A percentile compares a stretch with the other conserved stretches of the same genome.
phyloP scores from a whole-genome alignment of 768 basidiomycete species.

The Phanerochaete sordida region DNA sequence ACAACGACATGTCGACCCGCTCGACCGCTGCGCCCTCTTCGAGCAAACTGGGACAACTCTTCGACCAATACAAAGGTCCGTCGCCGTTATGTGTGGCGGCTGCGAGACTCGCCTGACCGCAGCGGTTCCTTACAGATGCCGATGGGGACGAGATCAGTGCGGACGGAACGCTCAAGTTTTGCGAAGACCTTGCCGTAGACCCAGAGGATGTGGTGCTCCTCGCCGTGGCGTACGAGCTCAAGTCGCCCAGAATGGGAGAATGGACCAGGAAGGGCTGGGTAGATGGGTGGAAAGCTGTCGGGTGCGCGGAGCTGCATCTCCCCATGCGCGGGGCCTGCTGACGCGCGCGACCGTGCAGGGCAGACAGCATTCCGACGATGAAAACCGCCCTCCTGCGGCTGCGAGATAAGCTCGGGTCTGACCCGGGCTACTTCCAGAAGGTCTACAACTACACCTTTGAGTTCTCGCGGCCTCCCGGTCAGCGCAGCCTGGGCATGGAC shows the following conservation, averaged over 20 bases:
- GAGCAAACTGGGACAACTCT: conserved; percentile 36
- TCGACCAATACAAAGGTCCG: conserved; percentile 43
- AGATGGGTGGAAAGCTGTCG: conserved; percentile 74
- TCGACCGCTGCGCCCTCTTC: conserved; percentile 18
- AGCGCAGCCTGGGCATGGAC: conserved; percentile 79
- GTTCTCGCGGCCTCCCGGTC: conserved; percentile 72
- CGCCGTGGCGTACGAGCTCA: conserved; percentile 77
- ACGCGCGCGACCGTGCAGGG: conserved; percentile 39
- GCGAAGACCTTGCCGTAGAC: conserved; percentile 64
- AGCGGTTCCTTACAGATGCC: conserved; percentile 36
- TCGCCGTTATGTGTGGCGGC: background rate
- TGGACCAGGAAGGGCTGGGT: conserved; percentile 74
- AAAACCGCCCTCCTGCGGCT: conserved; percentile 49
- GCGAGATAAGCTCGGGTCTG: conserved; percentile 55
- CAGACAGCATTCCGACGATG: conserved; percentile 65
- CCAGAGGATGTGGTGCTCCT: conserved; percentile 83
- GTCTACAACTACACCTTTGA: conserved; percentile 83
- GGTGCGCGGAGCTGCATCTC: conserved; percentile 40
- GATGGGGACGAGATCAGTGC: conserved; percentile 64
- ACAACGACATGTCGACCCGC: conserved; percentile 39
- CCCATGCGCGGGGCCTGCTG: background rate
- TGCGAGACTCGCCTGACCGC: background rate
- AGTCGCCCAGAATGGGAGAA: conserved; percentile 67
- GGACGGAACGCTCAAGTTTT: conserved; percentile 78
- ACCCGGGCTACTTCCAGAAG: conserved; percentile 66